These are phyloP conservation scores for Xylaria sp. DNA, from an alignment of 2,329 filamentous ascomycete species.

Conservation along the genomic window DNA sequence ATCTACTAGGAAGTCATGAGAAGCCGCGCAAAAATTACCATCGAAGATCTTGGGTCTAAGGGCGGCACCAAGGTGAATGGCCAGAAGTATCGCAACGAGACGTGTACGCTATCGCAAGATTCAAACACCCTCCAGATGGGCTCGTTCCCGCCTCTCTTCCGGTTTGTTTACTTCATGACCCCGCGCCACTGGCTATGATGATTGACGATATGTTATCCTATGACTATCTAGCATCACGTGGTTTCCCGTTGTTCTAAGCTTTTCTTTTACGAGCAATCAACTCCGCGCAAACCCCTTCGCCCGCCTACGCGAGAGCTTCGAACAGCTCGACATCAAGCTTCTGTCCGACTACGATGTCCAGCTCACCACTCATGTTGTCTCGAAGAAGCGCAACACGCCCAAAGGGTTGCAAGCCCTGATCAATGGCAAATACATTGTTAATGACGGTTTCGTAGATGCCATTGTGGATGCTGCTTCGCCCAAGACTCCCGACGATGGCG, in stretches of 20 bases:
- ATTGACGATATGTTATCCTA: conserved; percentile 14
- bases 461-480: conserved; percentile 69
- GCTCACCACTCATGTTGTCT: conserved; percentile 86
- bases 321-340: conserved; percentile 90
- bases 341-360: conserved; percentile 74
- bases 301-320: conserved; percentile 72
- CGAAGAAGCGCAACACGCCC: conserved; percentile 88
- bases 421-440: conserved; percentile 81
- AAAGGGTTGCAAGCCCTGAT: conserved; percentile 88
- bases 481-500: conserved; percentile 57
- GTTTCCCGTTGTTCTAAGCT: conserved; percentile 82
- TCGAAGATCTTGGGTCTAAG: conserved; percentile 86
- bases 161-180: conserved; percentile 52
- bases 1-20: conserved; percentile 66
- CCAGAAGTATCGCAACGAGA: conserved; percentile 71
- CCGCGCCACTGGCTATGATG: not conserved
- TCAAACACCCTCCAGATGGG: conserved; percentile 77
- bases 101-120: conserved; percentile 64
- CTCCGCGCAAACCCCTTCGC: conserved; percentile 72
- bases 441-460: conserved; percentile 76
- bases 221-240: conserved; percentile 72
- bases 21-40: conserved; percentile 73
- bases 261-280: conserved; percentile 78
- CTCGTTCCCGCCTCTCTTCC: conserved; percentile 71
- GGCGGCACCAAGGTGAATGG: conserved; percentile 84